Evolutionary conservation across 306 rosid genomes (phyloP), one percentile per base, ranked within the genome.

Genomic region (Ormosia emarginata): DNA sequence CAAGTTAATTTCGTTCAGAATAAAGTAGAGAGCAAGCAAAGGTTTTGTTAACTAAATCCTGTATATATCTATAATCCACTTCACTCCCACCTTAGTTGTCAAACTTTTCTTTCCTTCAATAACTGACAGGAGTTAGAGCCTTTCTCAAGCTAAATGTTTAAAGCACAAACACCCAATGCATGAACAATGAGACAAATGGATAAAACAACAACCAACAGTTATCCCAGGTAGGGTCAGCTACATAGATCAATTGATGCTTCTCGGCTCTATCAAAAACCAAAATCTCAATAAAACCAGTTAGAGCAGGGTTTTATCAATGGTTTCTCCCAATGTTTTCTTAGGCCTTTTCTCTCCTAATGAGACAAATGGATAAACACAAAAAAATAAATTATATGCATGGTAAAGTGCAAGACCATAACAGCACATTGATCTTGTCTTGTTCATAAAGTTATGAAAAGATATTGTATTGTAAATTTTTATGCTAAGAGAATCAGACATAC

Each of bases 401-500:
- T 24, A 24, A 24, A 24, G 24, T 24, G 24, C 24, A 24, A 24
- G 24, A 24, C 24, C 0, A 24, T 24, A 24, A 24, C 24, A 24
- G 24, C 24, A 24, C 24, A 37, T 37, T 5, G 41, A 37, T 6
- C 41, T 37, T 37, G 41, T 3, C 41, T 37, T 37, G 41, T 3
- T 6, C 41, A 37, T 5, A 3, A 1, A 37, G 41, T 3, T 37
- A 37, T 37, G 41, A 37, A 37, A 37, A 37, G 41, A 37, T 3
- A 37, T 37, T 37, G 41, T 24, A 24, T 24, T 24, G 24, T 24
- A 24, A 24, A 24, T 24, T 24, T 24, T 24, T 24, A 34, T 24
- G 24, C 24, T 15, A 59, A 61, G 47, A 46, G 58, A 74, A 74
- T 69, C 59, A 65, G 62, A 66, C 75, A 76, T 85, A 95, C 99